Evolutionary conservation across 495 filamentous ascomycete genomes (phyloP).

Genomic region (Tuber melanosporum): DNA sequence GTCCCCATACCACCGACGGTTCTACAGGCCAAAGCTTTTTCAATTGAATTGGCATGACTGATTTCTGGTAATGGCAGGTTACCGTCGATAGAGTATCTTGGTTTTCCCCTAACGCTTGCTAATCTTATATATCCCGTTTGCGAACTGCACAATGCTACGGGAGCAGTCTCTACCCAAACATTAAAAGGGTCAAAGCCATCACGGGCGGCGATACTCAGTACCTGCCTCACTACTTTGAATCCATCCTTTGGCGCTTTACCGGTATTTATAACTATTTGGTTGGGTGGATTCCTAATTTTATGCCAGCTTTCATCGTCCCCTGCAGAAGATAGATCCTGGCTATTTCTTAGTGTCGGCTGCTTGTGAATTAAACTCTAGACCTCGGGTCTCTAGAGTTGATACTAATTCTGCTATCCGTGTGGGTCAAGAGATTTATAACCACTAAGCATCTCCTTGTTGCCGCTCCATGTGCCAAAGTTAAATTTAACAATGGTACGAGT

Average conservation of each 20-base stretch:
- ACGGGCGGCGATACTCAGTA: not conserved
- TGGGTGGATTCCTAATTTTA: too few relatives aligned
- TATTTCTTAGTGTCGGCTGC: not conserved
- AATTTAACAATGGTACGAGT: not conserved
- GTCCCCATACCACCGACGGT: not conserved
- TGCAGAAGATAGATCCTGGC: too few relatives aligned
- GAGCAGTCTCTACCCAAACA: not conserved
- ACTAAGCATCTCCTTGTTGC: not conserved
- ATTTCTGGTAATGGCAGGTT: conserved; percentile 53
- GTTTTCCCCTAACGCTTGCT: not conserved
- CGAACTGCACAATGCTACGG: too few relatives aligned
- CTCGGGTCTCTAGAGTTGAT: not conserved
- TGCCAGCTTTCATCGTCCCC: too few relatives aligned
- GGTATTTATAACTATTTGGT: too few relatives aligned
- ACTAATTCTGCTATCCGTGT: not conserved
- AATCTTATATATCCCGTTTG: not conserved
- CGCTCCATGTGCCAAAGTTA: not conserved
- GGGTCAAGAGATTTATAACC: not conserved
- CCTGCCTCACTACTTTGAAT: too few relatives aligned
- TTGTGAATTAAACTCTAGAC: not conserved
- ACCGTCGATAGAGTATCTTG: not conserved
- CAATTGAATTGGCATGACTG: not conserved
- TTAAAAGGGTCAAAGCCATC: not conserved
- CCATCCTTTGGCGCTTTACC: too few relatives aligned
- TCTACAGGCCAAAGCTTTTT: not conserved